These are phyloP conservation scores for Fusarium buharicum DNA, from an alignment of 2,329 filamentous ascomycete genomes.

Conservation along the genomic window DNA sequence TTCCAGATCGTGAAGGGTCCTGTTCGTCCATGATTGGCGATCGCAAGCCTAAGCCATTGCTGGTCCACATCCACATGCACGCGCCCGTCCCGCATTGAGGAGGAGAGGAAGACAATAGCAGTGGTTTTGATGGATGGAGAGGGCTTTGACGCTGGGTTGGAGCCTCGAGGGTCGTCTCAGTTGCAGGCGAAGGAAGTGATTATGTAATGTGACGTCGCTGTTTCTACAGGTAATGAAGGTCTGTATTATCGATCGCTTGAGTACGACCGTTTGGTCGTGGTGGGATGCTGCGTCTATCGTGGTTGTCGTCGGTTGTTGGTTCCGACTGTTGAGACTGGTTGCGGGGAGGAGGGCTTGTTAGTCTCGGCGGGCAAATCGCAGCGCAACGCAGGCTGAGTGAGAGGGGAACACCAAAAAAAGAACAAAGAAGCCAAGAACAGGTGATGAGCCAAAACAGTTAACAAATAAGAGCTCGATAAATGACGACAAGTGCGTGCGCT, in stretches of 20 bases:
- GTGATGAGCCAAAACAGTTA: slow-evolving; percentile 3
- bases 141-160: slow-evolving; percentile 12
- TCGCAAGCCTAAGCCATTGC: slow-evolving; percentile 59
- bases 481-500: slow-evolving; percentile 20
- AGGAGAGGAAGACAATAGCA: slow-evolving; percentile 18
- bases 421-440: slow-evolving; percentile 8
- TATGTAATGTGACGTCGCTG: neutral
- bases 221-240: neutral
- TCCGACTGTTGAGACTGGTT: slow-evolving; percentile 34
- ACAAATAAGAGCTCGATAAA: slow-evolving; percentile 1
- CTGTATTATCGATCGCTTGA: slow-evolving; percentile 1
- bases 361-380: slow-evolving; percentile 32
- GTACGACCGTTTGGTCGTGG: neutral
- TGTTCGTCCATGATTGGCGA: slow-evolving; percentile 60
- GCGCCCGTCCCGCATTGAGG: slow-evolving; percentile 49
- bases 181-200: slow-evolving; percentile 11
- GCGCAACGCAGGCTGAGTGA: slow-evolving; percentile 33
- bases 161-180: slow-evolving; percentile 17
- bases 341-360: slow-evolving; percentile 44
- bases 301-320: slow-evolving; percentile 9
- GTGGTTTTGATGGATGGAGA: slow-evolving; percentile 8
- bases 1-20: slow-evolving; percentile 51
- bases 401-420: slow-evolving; percentile 30
- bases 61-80: slow-evolving; percentile 53
- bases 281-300: slow-evolving; percentile 14